Evolutionary conservation across 2,329 filamentous ascomycete species (phyloP).

Genomic region (Curvularia sp.): DNA sequence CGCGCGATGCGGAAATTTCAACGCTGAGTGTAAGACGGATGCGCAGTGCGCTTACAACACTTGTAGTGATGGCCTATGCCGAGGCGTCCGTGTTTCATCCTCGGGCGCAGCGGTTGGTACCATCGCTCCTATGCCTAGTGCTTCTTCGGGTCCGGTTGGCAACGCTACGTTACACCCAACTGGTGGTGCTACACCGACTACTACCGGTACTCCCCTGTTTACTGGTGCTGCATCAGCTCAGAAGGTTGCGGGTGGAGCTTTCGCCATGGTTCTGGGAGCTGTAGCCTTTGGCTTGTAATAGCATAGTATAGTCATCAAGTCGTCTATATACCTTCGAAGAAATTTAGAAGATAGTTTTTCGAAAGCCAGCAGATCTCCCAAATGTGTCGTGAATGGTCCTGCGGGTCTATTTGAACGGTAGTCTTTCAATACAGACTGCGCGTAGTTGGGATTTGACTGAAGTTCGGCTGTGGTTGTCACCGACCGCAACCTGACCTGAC

Average conservation of each 20-base stretch:
- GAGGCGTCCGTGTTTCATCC: not conserved
- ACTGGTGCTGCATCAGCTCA: constrained; percentile 26
- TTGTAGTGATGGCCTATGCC: not conserved
- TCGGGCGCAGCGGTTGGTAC: not conserved
- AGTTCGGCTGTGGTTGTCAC: no score
- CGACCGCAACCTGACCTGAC: no score
- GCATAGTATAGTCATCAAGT: not conserved
- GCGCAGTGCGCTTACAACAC: not conserved
- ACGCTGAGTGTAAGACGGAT: not conserved
- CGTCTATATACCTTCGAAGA: not conserved
- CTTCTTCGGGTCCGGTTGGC: constrained; percentile 11
- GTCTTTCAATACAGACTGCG: no score
- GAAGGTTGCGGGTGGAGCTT: constrained; percentile 15
- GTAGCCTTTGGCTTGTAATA: constrained; percentile 24
- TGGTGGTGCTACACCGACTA: not conserved
- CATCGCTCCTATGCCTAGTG: constrained; percentile 9
- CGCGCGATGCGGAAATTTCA: not conserved
- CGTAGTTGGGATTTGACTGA: no score
- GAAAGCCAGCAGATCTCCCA: no score
- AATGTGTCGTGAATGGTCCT: no score
- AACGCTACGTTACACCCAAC: constrained; percentile 1
- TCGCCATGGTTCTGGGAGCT: constrained; percentile 22
- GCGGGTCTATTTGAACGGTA: no score
- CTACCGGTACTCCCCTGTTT: not conserved
- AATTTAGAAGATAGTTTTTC: no score